phyloP scores from a whole-genome alignment of 2,329 filamentous ascomycete genomes.

The Ophiosphaerella narmari region DNA sequence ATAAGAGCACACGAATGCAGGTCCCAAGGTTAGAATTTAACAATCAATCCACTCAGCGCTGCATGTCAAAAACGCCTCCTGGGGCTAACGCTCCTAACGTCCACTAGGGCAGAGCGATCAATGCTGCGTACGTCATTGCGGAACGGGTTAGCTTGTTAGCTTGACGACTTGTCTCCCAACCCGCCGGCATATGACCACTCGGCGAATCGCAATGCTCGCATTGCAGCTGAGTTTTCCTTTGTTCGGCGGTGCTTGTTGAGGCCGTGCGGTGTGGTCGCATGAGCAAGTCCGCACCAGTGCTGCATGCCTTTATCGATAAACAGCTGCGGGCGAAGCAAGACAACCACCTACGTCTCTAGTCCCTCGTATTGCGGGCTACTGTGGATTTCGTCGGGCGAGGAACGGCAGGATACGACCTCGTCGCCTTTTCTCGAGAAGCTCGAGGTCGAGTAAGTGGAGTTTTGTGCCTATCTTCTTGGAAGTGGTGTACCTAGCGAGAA shows the following conservation, averaged over 20 bases:
- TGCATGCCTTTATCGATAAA: too few species aligned
- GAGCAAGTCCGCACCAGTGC: neutral
- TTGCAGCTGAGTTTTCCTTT: neutral
- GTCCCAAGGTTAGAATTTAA: too few species aligned
- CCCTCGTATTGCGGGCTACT: neutral
- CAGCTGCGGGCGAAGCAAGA: neutral
- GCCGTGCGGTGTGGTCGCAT: neutral
- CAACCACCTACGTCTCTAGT: neutral
- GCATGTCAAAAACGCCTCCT: neutral
- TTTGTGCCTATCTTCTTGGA: too few species aligned
- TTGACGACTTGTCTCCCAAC: too few species aligned
- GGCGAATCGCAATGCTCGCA: neutral
- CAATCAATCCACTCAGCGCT: too few species aligned
- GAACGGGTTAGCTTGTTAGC: too few species aligned
- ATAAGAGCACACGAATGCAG: neutral
- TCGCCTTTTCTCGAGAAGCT: too few species aligned
- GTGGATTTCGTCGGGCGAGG: too few species aligned
- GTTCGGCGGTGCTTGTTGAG: neutral
- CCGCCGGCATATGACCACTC: neutral
- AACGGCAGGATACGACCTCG: too few species aligned
- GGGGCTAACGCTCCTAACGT: neutral
- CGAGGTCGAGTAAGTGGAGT: too few species aligned
- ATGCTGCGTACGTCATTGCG: neutral
- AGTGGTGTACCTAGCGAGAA: too few species aligned
- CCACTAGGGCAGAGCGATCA: neutral